Conservation (phyloP, 495 filamentous ascomycete species). For the Penicillium robsamsonii region DNA sequence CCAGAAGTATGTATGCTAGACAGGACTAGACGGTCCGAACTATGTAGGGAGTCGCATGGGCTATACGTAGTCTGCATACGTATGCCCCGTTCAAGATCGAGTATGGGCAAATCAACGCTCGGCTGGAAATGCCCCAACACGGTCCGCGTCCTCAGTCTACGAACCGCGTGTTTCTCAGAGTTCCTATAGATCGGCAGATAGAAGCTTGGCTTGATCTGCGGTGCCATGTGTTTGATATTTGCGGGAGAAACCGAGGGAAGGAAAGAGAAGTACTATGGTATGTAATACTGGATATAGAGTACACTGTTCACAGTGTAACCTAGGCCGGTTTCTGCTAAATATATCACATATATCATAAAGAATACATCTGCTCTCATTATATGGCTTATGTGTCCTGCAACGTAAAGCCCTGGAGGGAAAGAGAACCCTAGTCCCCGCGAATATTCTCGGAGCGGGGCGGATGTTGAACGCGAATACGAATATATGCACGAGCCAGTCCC, state of each 20-base stretch:
- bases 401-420: conserved; percentile 14
- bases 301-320: neutral
- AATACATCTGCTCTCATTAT: neutral
- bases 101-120: conserved; percentile 23
- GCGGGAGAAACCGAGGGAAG: neutral
- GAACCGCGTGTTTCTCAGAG: conserved; percentile 6
- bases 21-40: conserved; percentile 12
- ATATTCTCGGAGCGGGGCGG: conserved; percentile 27
- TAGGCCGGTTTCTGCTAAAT: neutral
- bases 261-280: neutral
- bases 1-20: conserved; percentile 15
- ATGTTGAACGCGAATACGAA: conserved; percentile 29
- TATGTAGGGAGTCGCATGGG: neutral
- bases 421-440: conserved; percentile 18
- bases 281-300: neutral
- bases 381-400: neutral
- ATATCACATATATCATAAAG: neutral
- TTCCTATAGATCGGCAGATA: conserved; percentile 18
- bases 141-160: conserved; percentile 5
- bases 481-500: conserved; percentile 12
- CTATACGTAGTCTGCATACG: conserved; percentile 33
- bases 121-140: conserved; percentile 19
- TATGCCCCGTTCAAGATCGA: conserved; percentile 21
- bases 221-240: neutral
- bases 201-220: conserved; percentile 27